A percentile compares a stretch with the other conserved stretches of the same genome.
These are phyloP conservation scores for Colletotrichum lindemuthianum DNA, from an alignment of 2,329 filamentous ascomycete species.

Conservation along the genomic window DNA sequence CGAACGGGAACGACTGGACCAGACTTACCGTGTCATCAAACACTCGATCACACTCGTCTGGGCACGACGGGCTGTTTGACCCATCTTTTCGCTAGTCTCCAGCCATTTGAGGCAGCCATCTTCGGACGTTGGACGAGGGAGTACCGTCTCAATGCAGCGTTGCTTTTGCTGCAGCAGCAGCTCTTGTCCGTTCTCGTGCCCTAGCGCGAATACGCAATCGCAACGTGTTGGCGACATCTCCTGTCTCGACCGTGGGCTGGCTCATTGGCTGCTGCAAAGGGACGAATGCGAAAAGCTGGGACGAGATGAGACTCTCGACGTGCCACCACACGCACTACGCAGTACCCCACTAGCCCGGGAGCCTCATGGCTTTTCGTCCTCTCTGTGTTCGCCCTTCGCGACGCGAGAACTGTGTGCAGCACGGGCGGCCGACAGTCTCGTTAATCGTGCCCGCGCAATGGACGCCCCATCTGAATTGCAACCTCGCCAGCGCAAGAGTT, in stretches of 20 bases:
- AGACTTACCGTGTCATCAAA: constrained; percentile 23
- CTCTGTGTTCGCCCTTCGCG: not conserved
- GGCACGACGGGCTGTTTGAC: constrained; percentile 20
- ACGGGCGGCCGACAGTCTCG: not conserved
- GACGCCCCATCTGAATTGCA: constrained; percentile 21
- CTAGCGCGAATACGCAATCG: constrained; percentile 16
- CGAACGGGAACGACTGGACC: constrained; percentile 1
- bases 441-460: not conserved
- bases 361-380: constrained; percentile 1
- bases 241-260: constrained; percentile 20
- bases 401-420: not conserved
- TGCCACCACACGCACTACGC: not conserved
- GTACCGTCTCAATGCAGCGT: constrained; percentile 17
- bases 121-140: constrained; percentile 27
- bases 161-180: no score
- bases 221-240: constrained; percentile 23
- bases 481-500: not conserved
- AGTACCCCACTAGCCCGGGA: not conserved
- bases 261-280: constrained; percentile 7
- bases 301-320: not conserved
- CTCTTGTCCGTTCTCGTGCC: constrained; percentile 15
- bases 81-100: constrained; percentile 5
- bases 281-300: constrained; percentile 8
- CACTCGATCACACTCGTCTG: constrained; percentile 4
- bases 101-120: constrained; percentile 28